These are phyloP conservation scores for Globisporangium cystogenes DNA, from an alignment of 352 stramenopile species.

Conservation along the genomic window DNA sequence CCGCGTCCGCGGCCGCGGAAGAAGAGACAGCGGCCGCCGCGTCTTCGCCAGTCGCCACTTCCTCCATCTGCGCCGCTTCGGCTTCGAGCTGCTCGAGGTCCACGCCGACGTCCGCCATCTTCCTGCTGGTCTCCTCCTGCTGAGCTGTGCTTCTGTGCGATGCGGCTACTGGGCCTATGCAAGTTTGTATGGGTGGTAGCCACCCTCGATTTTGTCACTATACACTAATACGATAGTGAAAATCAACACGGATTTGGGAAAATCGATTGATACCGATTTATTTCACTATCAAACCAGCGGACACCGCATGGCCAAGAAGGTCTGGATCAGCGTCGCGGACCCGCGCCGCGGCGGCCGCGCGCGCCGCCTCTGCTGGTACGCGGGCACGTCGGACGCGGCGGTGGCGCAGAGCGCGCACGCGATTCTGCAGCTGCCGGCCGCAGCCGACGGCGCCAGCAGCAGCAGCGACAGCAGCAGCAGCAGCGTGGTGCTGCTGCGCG, in stretches of 20 bases:
- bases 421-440: constrained; percentile 20
- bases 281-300: neutral
- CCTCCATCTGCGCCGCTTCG: constrained; percentile 12
- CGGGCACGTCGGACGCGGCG: constrained; percentile 41
- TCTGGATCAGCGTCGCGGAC: constrained; percentile 14
- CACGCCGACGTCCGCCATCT: constrained; percentile 12
- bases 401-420: constrained; percentile 38
- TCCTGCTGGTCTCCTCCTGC: neutral
- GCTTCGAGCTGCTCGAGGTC: constrained; percentile 19
- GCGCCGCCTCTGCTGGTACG: constrained; percentile 48
- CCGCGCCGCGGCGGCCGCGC: constrained; percentile 4
- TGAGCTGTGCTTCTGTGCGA: too few species aligned
- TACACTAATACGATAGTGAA: too few species aligned
- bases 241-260: too few species aligned
- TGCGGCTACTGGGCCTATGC: too few species aligned
- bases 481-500: constrained; percentile 31
- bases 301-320: constrained; percentile 4
- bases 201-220: too few species aligned
- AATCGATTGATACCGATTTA: neutral
- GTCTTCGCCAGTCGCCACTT: neutral
- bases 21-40: constrained; percentile 3
- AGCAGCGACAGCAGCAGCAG: neutral
- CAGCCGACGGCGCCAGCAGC: too few species aligned
- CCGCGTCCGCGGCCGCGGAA: constrained; percentile 17
- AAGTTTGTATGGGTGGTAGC: too few species aligned